Conservation (phyloP, 1,139 yeast species). For the Taphrina deformans region DNA sequence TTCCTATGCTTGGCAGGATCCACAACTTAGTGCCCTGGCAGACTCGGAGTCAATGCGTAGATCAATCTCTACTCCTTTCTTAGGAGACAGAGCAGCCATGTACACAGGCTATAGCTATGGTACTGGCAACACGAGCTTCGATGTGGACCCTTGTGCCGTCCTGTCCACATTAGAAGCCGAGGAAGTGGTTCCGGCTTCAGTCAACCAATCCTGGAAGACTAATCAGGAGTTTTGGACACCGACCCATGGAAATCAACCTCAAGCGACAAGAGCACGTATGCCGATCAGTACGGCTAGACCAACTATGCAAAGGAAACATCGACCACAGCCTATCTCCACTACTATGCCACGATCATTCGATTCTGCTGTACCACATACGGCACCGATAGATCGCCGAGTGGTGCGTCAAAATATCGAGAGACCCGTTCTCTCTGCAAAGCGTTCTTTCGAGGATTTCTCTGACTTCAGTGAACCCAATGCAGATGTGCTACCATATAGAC, state of each 20-base stretch:
- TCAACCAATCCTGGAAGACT: background rate
- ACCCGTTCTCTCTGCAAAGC: slow-evolving; percentile 17
- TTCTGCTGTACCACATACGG: slow-evolving; percentile 11
- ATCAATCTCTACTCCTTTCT: slow-evolving; percentile 1
- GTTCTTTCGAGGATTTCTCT: slow-evolving; percentile 27
- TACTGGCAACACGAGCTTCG: background rate
- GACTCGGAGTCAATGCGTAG: slow-evolving; percentile 13
- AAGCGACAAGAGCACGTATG: background rate
- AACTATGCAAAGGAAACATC: slow-evolving; percentile 20
- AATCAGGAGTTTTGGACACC: background rate
- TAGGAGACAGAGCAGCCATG: background rate
- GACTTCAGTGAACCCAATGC: background rate
- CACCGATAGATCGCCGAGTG: slow-evolving; percentile 19
- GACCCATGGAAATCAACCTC: background rate
- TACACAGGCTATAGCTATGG: background rate
- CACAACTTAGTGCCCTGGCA: background rate
- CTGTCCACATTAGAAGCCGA: background rate
- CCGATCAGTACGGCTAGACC: slow-evolving; percentile 9
- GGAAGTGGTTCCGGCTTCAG: slow-evolving; percentile 22
- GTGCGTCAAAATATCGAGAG: background rate
- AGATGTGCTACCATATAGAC: background rate
- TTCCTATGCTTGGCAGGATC: slow-evolving; percentile 4
- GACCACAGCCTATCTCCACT: slow-evolving; percentile 23
- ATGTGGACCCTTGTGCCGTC: background rate
- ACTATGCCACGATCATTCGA: background rate